These are phyloP conservation scores for Penicillium dipodomyicola DNA, from an alignment of 495 filamentous ascomycete genomes.

Conservation along the genomic window DNA sequence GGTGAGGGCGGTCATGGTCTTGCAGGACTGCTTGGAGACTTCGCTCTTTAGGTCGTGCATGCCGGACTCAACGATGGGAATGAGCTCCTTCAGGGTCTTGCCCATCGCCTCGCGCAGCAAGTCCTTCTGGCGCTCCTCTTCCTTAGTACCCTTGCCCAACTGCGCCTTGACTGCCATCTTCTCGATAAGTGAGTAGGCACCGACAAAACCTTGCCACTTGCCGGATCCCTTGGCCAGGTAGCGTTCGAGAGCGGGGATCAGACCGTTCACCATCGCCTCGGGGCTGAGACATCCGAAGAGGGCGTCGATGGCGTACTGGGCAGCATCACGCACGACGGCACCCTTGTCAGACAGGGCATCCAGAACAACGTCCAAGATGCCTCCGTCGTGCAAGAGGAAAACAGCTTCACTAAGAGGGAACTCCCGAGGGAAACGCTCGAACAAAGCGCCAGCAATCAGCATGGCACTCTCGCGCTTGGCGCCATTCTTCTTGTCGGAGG, in stretches of 20 bases:
- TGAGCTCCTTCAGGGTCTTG: constrained; percentile 81
- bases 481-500: constrained; percentile 91
- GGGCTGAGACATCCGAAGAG: constrained; percentile 74
- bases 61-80: constrained; percentile 85
- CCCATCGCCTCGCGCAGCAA: constrained; percentile 89
- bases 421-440: constrained; percentile 79
- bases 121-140: constrained; percentile 82
- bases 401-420: constrained; percentile 77
- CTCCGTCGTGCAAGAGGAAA: constrained; percentile 76
- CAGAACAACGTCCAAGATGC: constrained; percentile 67
- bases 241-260: constrained; percentile 67
- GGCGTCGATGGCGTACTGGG: constrained; percentile 91
- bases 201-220: constrained; percentile 95
- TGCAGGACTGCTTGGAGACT: constrained; percentile 81
- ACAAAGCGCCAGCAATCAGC: constrained; percentile 88
- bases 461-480: constrained; percentile 85
- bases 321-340: constrained; percentile 79
- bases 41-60: constrained; percentile 97
- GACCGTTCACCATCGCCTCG: constrained; percentile 75
- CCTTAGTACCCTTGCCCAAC: constrained; percentile 71
- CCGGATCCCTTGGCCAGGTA: constrained; percentile 78
- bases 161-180: constrained; percentile 92
- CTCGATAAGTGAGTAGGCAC: constrained; percentile 75
- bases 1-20: constrained; percentile 87
- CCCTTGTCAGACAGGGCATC: constrained; percentile 92